phyloP scores from a whole-genome alignment of 345 rosid species.

The Aquilaria sinensis region DNA sequence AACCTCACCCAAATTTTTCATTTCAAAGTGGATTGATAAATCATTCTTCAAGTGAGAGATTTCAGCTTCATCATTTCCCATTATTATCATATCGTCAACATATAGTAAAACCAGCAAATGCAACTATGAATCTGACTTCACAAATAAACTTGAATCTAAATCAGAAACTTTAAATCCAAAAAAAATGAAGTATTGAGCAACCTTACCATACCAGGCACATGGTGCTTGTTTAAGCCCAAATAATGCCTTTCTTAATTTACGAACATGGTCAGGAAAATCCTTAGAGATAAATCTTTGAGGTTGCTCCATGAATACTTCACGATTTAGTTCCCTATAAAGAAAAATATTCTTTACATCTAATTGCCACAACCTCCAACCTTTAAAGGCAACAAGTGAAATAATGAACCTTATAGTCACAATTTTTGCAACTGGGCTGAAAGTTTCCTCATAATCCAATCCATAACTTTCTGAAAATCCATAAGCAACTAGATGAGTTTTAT shows the following conservation, averaged over 20 bases:
- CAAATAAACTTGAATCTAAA: conserved; percentile 2
- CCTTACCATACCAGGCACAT: conserved; percentile 3
- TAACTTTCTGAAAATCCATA: neutral
- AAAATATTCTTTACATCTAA: conserved; percentile 2
- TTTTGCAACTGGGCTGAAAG: neutral
- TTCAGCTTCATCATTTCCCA: neutral
- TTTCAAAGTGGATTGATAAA: neutral
- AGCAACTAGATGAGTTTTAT: neutral
- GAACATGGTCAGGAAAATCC: neutral
- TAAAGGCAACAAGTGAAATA: neutral
- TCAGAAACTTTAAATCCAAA: conserved; percentile 1
- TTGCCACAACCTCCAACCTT: conserved; percentile 1
- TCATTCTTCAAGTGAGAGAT: neutral
- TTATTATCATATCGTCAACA: conserved; percentile 4
- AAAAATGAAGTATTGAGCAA: conserved; percentile 1
- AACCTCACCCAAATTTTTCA: no score
- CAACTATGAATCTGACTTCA: neutral
- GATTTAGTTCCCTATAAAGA: conserved; percentile 1
- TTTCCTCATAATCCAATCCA: neutral
- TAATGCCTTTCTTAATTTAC: neutral
- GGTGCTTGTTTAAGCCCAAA: neutral
- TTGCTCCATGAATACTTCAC: neutral
- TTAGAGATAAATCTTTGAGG: neutral
- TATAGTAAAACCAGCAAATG: neutral
- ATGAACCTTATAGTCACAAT: neutral